Percentiles rank a stretch among this genome's conserved stretches.
These are phyloP conservation scores for Vigna nakashimae DNA, from an alignment of 306 rosid genomes.

Conservation along the genomic window DNA sequence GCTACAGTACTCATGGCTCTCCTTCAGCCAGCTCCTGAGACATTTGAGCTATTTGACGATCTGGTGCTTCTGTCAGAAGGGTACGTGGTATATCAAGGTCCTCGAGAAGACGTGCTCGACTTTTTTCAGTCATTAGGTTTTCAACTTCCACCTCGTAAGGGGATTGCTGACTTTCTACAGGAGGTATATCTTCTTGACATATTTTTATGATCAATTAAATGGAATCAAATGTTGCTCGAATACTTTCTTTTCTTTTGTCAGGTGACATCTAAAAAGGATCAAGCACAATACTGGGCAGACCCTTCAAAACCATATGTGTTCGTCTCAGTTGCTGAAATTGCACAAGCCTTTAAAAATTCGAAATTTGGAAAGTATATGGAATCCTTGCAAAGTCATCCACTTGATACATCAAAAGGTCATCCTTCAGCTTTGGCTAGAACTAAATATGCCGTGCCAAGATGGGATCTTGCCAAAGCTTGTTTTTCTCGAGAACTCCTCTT, in stretches of 20 bases:
- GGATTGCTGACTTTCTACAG: slow-evolving; percentile 91
- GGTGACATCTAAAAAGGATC: slow-evolving; percentile 92
- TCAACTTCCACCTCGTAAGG: slow-evolving; percentile 82
- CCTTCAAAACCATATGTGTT: slow-evolving; percentile 68
- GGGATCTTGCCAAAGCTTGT: slow-evolving; percentile 73
- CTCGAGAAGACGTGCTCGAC: slow-evolving; percentile 72
- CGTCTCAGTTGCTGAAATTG: slow-evolving; percentile 70
- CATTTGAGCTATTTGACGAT: slow-evolving; percentile 89
- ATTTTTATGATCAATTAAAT: slow-evolving; percentile 24
- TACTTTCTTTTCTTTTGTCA: slow-evolving; percentile 44
- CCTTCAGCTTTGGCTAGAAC: slow-evolving; percentile 69
- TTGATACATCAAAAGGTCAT: slow-evolving; percentile 63
- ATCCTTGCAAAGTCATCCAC: slow-evolving; percentile 52
- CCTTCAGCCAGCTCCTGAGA: slow-evolving; percentile 97
- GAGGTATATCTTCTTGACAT: slow-evolving; percentile 62
- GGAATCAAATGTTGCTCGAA: slow-evolving; percentile 21
- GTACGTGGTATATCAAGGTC: slow-evolving; percentile 77
- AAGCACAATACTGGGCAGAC: slow-evolving; percentile 91
- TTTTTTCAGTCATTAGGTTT: slow-evolving; percentile 85
- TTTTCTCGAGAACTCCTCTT: slow-evolving; percentile 68
- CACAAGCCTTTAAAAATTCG: slow-evolving; percentile 70
- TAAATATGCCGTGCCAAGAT: slow-evolving; percentile 63
- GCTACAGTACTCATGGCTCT: slow-evolving; percentile 93
- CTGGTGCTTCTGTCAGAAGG: slow-evolving; percentile 82
- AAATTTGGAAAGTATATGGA: slow-evolving; percentile 63